These are phyloP conservation scores for Protomyces lactucae-debilis DNA, from an alignment of 1,139 yeast genomes.

Conservation along the genomic window DNA sequence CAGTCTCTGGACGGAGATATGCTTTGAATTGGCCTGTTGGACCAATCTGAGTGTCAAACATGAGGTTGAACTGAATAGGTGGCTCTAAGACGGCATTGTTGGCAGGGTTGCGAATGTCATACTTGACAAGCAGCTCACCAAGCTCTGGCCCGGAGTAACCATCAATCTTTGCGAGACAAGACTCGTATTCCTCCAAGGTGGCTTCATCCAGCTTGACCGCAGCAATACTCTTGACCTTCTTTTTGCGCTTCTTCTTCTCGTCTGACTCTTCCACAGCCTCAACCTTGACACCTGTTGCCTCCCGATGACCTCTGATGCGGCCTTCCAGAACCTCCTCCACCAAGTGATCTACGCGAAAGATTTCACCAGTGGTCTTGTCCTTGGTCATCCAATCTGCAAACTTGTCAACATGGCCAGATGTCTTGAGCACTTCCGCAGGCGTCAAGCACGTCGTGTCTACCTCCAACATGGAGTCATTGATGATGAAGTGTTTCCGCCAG, in stretches of 20 bases:
- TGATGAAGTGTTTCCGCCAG: slow-evolving; percentile 96
- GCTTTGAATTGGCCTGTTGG: slow-evolving; percentile 97
- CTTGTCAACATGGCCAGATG: slow-evolving; percentile 98
- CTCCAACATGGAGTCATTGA: slow-evolving; percentile 98
- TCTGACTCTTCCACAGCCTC: slow-evolving; percentile 61
- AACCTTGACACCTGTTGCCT: slow-evolving; percentile 74
- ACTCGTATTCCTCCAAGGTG: slow-evolving; percentile 73
- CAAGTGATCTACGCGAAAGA: slow-evolving; percentile 96
- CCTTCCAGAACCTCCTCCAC: slow-evolving; percentile 96
- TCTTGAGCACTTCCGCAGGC: slow-evolving; percentile 93
- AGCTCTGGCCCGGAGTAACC: slow-evolving; percentile 90
- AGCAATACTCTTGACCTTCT: slow-evolving; percentile 92
- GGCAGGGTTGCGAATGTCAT: slow-evolving; percentile 83
- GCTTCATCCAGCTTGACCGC: slow-evolving; percentile 79
- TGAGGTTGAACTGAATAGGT: slow-evolving; percentile 92
- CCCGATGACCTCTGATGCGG: slow-evolving; percentile 91
- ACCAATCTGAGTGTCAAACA: slow-evolving; percentile 99
- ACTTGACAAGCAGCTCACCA: slow-evolving; percentile 77
- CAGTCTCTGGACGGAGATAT: slow-evolving; percentile 96
- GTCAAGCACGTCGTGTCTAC: slow-evolving; percentile 98
- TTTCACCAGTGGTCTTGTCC: slow-evolving; percentile 93
- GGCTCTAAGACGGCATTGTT: slow-evolving; percentile 81
- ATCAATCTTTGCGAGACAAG: slow-evolving; percentile 80
- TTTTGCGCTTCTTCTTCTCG: slow-evolving; percentile 67
- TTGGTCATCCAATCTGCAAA: slow-evolving; percentile 99